Evolutionary conservation across 257 asterid species (phyloP).

Genomic region (Solanum chilense): DNA sequence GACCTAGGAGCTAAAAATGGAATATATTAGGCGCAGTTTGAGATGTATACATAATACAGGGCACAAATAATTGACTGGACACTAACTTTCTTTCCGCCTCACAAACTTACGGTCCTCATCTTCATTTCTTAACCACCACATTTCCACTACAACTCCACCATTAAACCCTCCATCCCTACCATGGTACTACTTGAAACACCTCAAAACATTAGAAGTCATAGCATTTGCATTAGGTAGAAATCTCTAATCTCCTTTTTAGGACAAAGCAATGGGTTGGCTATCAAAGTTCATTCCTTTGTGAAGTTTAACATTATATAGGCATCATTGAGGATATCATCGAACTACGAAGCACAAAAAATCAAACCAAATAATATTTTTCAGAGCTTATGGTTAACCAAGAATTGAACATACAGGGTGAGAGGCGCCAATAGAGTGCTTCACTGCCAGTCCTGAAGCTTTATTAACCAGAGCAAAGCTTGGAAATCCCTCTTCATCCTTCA

Average conservation of each 20-base stretch:
- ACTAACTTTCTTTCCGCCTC: neutral
- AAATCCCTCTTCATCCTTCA: constrained; percentile 68
- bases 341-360: neutral
- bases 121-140: neutral
- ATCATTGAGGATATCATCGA: neutral
- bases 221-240: neutral
- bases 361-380: neutral
- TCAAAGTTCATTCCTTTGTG: neutral
- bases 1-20: neutral
- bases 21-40: neutral
- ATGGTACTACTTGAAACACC: neutral
- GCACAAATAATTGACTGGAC: neutral
- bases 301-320: neutral
- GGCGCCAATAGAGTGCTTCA: constrained; percentile 61
- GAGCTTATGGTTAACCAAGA: neutral
- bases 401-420: constrained; percentile 26
- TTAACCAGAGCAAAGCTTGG: constrained; percentile 70
- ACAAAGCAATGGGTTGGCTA: neutral
- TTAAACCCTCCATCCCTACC: neutral
- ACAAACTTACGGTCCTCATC: neutral
- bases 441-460: constrained; percentile 57
- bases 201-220: neutral
- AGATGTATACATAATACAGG: neutral
- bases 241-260: neutral
- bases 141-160: neutral